Evolutionary conservation across 2,329 filamentous ascomycete genomes (phyloP).

Genomic region (Trichoderma hamatum): DNA sequence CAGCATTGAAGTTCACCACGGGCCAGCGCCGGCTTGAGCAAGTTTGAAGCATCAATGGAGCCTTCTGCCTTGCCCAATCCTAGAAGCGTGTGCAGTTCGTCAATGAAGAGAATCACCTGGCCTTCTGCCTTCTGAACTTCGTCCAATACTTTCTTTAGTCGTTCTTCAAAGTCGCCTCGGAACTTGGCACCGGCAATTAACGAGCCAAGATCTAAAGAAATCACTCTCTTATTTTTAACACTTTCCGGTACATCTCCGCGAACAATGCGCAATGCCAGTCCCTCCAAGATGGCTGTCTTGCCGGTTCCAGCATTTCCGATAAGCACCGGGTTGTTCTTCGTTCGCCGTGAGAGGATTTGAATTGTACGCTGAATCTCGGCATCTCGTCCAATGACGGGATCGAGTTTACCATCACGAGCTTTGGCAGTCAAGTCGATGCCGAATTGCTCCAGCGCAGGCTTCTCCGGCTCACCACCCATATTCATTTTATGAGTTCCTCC

Average conservation of each 20-base stretch:
- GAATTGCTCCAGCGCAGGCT: conserved; percentile 86
- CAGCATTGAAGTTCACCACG: conserved; percentile 93
- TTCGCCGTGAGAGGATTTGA: conserved; percentile 86
- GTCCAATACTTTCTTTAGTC: conserved; percentile 85
- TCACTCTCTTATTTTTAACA: conserved; percentile 90
- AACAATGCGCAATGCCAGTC: conserved; percentile 85
- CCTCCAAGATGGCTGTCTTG: conserved; percentile 92
- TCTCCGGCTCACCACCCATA: conserved; percentile 70
- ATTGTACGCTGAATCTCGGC: conserved; percentile 92
- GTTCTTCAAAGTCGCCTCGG: conserved; percentile 92
- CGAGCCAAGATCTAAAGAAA: conserved; percentile 84
- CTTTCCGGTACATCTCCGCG: conserved; percentile 93
- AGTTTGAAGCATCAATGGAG: conserved; percentile 92
- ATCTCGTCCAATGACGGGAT: conserved; percentile 93
- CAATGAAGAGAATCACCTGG: conserved; percentile 90
- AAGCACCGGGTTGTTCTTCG: conserved; percentile 95
- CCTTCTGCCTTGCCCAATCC: conserved; percentile 94
- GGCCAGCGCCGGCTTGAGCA: conserved; percentile 91
- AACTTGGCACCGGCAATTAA: conserved; percentile 96
- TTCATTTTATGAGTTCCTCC: conserved; percentile 96
- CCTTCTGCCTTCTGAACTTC: conserved; percentile 90
- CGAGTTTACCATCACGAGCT: conserved; percentile 86
- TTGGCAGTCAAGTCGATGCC: conserved; percentile 86
- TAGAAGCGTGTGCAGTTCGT: conserved; percentile 88
- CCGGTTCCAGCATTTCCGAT: conserved; percentile 90